A percentile compares a stretch with the other conserved stretches of the same genome.
phyloP scores from a whole-genome alignment of 805 yeast genomes.

The Saccharomycodes ludwigii region DNA sequence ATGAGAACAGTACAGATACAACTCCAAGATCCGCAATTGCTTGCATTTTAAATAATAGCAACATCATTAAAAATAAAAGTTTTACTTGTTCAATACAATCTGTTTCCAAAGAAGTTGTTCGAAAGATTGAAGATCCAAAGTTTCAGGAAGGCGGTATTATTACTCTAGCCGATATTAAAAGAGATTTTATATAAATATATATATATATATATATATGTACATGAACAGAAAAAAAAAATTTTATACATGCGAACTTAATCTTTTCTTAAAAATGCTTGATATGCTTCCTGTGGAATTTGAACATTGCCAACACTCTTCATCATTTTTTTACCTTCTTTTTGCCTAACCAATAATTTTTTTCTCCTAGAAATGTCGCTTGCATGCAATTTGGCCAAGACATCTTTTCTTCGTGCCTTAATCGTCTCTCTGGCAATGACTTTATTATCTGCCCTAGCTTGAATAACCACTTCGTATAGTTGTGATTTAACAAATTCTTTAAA shows the following conservation, averaged over 20 bases:
- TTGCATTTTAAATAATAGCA: conserved; percentile 23
- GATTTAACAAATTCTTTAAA: conserved; percentile 69
- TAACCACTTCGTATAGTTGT: conserved; percentile 84
- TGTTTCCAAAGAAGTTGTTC: conserved; percentile 49
- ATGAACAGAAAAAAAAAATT: conserved; percentile 1
- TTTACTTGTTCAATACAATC: conserved; percentile 56
- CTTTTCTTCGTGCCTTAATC: conserved; percentile 85
- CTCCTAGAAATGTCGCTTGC: conserved; percentile 89
- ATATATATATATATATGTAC: neutral
- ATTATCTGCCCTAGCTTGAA: conserved; percentile 77
- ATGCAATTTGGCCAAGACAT: conserved; percentile 85
- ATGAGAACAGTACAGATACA: conserved; percentile 26
- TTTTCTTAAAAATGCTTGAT: conserved; percentile 61
- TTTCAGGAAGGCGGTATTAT: conserved; percentile 47
- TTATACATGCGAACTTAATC: conserved; percentile 2
- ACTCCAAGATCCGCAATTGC: conserved; percentile 26
- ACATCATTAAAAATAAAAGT: conserved; percentile 36
- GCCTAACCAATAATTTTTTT: conserved; percentile 75
- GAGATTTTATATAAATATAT: neutral
- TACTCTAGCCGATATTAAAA: conserved; percentile 34
- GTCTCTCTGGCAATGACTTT: conserved; percentile 85
- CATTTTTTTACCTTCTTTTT: conserved; percentile 90
- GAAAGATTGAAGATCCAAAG: conserved; percentile 36
- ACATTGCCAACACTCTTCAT: conserved; percentile 63
- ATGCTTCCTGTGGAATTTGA: conserved; percentile 71